Evolutionary conservation across 2,329 filamentous ascomycete species (phyloP), one percentile per base, ranked within the genome.

Genomic region (Verticillium isaacii): DNA sequence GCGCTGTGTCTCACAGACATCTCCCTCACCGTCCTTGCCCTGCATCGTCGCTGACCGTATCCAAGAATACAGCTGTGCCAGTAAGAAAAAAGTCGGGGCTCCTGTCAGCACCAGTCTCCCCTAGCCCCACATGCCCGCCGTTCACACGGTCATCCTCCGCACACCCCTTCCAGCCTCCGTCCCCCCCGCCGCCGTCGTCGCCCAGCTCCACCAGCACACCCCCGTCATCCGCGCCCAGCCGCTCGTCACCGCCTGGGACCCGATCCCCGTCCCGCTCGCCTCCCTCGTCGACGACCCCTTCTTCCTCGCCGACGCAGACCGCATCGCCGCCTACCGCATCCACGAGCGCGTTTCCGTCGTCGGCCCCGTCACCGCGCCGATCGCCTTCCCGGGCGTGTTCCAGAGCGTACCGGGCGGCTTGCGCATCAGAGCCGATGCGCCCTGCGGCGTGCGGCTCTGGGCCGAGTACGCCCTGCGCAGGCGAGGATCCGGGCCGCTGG

Each of bases 391-490:
- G 5, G 77, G 76, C 63, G 73, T 78, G 32, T 80, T 81, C 64
- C 79, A 82, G 67, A 72, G 69, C 63, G 73, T 77, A 36, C 70
- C 71, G 25, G 68, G 72, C 39, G 79, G 79, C 57, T 69, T 79
- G 34, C 74, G 79, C n/a, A 75, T 75, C 60, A 72, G 79, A 45
- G 79, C 77, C 57, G 71, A 77, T 50, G 78, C 79, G 5, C 71
- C 74, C 3, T 78, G 71, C 29, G 78, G 78, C 41, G 78, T 81
- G 25, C 70, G 72, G 17, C 74, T 82, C 59, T 75, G 79, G 71
- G 76, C 68, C 52, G 73, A 75, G 64, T 76, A 72, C 65, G 66
- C 61, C 52, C 71, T 75, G 57, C 62, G 61, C 23, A 62, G 56
- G 29, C 25, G 63, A 14, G 45, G 45, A 14, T 50, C 45, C 9